A percentile compares a stretch with the other conserved stretches of the same genome.
These are phyloP conservation scores for Monilinia polystroma DNA, from an alignment of 2,329 filamentous ascomycete species.

Conservation along the genomic window DNA sequence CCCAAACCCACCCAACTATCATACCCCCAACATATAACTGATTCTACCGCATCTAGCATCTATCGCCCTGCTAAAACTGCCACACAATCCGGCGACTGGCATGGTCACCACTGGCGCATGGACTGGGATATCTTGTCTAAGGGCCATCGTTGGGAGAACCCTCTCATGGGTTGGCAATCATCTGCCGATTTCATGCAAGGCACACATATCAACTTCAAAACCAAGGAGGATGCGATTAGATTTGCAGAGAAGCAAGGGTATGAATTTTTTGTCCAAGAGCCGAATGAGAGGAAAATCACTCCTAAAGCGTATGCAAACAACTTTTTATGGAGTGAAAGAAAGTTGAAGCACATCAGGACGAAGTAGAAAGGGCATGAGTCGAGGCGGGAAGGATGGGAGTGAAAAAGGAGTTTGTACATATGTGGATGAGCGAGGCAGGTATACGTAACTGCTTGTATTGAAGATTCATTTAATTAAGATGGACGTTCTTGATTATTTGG, in stretches of 20 bases:
- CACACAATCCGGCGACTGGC: conserved; percentile 90
- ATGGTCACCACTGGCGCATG: conserved; percentile 87
- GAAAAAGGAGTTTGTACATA: conserved; percentile 21
- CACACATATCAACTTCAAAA: conserved; percentile 84
- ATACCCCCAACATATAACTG: conserved; percentile 25
- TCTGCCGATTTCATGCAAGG: conserved; percentile 94
- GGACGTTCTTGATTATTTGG: background rate
- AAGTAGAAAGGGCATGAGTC: conserved; percentile 54
- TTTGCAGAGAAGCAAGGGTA: conserved; percentile 99
- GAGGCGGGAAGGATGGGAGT: background rate
- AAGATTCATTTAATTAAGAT: conserved; percentile 11
- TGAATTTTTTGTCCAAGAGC: conserved; percentile 98
- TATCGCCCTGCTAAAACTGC: conserved; percentile 91
- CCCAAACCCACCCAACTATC: background rate
- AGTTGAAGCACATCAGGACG: conserved; percentile 82
- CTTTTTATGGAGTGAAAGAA: conserved; percentile 80
- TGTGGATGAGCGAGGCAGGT: conserved; percentile 12
- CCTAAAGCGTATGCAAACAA: conserved; percentile 98
- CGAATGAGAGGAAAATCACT: conserved; percentile 78
- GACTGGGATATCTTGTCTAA: conserved; percentile 94
- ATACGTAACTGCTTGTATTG: conserved; percentile 10
- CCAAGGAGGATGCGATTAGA: conserved; percentile 88
- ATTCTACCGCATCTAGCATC: conserved; percentile 60
- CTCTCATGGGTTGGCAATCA: conserved; percentile 97
- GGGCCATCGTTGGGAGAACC: conserved; percentile 98